phyloP scores from a whole-genome alignment of 2,329 filamentous ascomycete species.

The Hypoxylon sp. region DNA sequence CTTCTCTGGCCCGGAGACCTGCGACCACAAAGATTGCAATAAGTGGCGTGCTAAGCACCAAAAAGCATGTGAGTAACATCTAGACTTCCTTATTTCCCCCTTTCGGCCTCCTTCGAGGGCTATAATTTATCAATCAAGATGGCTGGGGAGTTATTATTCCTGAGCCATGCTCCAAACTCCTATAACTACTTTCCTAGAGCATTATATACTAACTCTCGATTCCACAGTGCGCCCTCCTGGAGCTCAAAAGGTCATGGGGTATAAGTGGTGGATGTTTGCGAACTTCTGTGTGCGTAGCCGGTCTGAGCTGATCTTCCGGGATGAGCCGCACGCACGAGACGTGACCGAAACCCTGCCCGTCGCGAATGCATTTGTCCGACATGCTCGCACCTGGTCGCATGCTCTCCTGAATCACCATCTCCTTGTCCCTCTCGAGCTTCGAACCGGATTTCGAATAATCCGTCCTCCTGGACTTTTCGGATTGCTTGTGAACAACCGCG shows the following conservation, averaged over 20 bases:
- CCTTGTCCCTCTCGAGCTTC: neutral
- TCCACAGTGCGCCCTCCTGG: neutral
- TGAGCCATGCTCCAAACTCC: too few species aligned
- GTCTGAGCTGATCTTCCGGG: neutral
- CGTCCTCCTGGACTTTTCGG: neutral
- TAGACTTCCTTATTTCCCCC: too few species aligned
- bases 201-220: too few species aligned
- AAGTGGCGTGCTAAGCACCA: neutral
- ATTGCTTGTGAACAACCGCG: neutral
- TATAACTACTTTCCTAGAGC: too few species aligned
- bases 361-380: neutral
- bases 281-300: slow-evolving; percentile 1
- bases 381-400: neutral
- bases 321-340: neutral
- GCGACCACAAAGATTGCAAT: slow-evolving; percentile 3
- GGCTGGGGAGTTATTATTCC: too few species aligned
- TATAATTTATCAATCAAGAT: too few species aligned
- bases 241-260: neutral
- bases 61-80: too few species aligned
- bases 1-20: neutral
- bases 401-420: neutral
- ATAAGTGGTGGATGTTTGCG: slow-evolving; percentile 5
- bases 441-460: neutral
- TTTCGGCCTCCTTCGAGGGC: too few species aligned
- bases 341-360: neutral